These are phyloP conservation scores for apple (Malus domestica) DNA, from an alignment of 306 rosid genomes.

Conservation along the genomic window DNA sequence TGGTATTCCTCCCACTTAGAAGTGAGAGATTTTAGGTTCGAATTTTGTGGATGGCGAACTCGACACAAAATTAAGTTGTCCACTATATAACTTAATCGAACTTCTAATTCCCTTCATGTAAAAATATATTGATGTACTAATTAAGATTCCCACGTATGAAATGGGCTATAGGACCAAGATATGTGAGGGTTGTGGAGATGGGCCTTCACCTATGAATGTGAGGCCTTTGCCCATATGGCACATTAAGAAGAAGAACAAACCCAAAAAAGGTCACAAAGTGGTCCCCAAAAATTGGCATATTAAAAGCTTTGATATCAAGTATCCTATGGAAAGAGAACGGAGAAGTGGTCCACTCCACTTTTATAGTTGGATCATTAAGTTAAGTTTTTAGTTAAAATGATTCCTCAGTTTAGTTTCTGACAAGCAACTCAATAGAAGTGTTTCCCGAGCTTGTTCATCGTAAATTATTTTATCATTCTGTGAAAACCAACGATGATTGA, in stretches of 20 bases:
- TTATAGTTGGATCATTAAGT: constrained; percentile 25
- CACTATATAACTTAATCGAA: too few species aligned
- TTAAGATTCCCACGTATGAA: not conserved
- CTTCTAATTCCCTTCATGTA: too few species aligned
- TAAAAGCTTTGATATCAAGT: not conserved
- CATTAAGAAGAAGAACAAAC: not conserved
- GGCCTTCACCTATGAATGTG: not conserved
- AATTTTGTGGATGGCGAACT: too few species aligned
- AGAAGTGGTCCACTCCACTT: constrained; percentile 18
- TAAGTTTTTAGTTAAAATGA: not conserved
- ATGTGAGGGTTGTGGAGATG: not conserved
- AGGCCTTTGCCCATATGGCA: not conserved
- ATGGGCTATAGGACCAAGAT: not conserved
- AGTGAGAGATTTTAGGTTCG: too few species aligned
- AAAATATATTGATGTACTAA: too few species aligned
- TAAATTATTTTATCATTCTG: too few species aligned
- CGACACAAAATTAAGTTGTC: too few species aligned
- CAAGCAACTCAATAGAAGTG: too few species aligned
- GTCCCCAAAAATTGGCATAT: not conserved
- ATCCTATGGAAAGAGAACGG: not conserved
- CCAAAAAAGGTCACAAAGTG: not conserved
- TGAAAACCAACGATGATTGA: too few species aligned
- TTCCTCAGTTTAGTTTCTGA: too few species aligned
- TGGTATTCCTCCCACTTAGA: too few species aligned
- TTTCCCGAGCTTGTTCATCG: fast-evolving